A percentile compares a stretch with the other conserved stretches of the same genome.
Conservation (phyloP, 257 asterid genomes). For the Gentiana macrophylla region DNA sequence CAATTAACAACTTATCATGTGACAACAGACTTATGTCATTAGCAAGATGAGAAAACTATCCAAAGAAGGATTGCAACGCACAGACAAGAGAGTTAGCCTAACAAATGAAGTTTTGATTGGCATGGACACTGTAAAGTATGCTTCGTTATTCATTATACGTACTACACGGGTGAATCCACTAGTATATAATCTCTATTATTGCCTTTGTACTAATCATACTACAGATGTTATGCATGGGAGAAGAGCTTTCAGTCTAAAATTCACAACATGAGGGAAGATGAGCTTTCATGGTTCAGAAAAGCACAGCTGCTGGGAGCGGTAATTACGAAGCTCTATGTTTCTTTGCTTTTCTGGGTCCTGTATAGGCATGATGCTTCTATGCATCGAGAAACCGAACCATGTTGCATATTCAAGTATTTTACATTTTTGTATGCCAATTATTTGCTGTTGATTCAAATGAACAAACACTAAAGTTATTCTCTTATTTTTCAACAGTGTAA, state of each 20-base stretch:
- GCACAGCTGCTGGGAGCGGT: constrained; percentile 91
- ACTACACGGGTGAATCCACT: background rate
- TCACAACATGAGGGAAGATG: constrained; percentile 69
- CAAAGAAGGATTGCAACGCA: constrained; percentile 81
- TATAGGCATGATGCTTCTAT: too few relatives aligned
- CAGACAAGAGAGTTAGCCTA: constrained; percentile 95
- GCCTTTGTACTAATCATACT: constrained; percentile 15
- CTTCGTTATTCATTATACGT: background rate
- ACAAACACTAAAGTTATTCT: too few relatives aligned
- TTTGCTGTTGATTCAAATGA: too few relatives aligned
- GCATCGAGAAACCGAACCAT: too few relatives aligned
- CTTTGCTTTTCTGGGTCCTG: too few relatives aligned
- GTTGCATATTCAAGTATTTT: too few relatives aligned
- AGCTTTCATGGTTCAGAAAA: constrained; percentile 72
- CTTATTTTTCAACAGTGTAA: constrained; percentile 49
- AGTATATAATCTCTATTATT: constrained; percentile 6
- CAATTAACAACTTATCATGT: constrained; percentile 4
- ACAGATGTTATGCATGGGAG: constrained; percentile 99
- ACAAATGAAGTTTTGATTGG: constrained; percentile 98
- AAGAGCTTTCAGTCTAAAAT: constrained; percentile 75
- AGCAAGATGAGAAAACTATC: constrained; percentile 88
- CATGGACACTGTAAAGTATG: constrained; percentile 96
- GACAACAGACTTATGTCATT: constrained; percentile 60
- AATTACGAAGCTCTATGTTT: constrained; percentile 14
- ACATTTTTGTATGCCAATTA: too few relatives aligned